phyloP scores from a whole-genome alignment of 2,329 filamentous ascomycete species.

The Alternaria burnsii region DNA sequence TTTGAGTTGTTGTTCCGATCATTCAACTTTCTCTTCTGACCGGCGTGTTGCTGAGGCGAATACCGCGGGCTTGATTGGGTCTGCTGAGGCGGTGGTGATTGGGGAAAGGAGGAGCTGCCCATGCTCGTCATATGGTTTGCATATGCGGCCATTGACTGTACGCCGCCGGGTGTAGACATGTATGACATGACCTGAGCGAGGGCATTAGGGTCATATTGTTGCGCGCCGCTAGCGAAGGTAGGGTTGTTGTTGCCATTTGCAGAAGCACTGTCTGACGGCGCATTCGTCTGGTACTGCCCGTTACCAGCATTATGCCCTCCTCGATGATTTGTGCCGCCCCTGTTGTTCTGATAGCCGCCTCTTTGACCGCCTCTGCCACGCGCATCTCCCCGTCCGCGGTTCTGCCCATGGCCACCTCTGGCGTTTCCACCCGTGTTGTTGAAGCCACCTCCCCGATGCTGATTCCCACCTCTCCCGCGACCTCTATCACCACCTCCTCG shows the following conservation, averaged over 20 bases:
- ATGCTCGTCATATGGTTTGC: slow-evolving; percentile 31
- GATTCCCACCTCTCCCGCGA: slow-evolving; percentile 32
- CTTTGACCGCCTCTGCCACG: slow-evolving; percentile 30
- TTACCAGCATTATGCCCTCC: slow-evolving; percentile 6
- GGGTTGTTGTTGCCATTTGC: slow-evolving; percentile 25
- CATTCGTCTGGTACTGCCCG: slow-evolving; percentile 18
- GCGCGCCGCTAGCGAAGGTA: slow-evolving; percentile 20
- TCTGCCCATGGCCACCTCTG: slow-evolving; percentile 30
- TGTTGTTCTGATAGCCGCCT: slow-evolving; percentile 29
- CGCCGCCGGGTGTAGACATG: slow-evolving; percentile 38
- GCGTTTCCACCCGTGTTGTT: slow-evolving; percentile 15
- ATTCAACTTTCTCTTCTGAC: slow-evolving; percentile 41
- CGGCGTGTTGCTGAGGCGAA: slow-evolving; percentile 29
- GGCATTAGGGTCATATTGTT: slow-evolving; percentile 32
- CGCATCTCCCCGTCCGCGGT: slow-evolving; percentile 22
- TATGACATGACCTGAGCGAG: slow-evolving; percentile 43
- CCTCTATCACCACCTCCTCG: slow-evolving; percentile 41
- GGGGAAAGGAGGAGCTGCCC: slow-evolving; percentile 8
- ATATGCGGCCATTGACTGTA: slow-evolving; percentile 41
- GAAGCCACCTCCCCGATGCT: slow-evolving; percentile 30
- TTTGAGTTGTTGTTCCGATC: slow-evolving; percentile 27
- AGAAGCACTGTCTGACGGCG: not conserved
- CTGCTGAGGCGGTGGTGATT: slow-evolving; percentile 10
- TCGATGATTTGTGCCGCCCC: slow-evolving; percentile 24
- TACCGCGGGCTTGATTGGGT: slow-evolving; percentile 20